Conservation (phyloP, 2,329 filamentous ascomycete genomes). For the Scleromitrula shiraiana region DNA sequence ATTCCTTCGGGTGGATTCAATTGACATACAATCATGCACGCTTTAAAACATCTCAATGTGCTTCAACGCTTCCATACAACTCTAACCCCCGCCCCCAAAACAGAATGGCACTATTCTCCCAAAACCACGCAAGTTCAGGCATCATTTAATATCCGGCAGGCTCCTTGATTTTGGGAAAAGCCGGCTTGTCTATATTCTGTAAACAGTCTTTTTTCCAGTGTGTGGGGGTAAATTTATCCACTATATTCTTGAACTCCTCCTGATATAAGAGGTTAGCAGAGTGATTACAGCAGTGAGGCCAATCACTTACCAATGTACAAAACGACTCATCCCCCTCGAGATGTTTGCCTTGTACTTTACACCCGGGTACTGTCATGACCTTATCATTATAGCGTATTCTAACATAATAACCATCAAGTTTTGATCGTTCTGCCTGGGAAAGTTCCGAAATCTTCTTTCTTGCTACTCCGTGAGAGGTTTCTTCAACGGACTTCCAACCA, state of each 20-base stretch:
- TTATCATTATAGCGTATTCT: slow-evolving; percentile 86
- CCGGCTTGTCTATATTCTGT: slow-evolving; percentile 41
- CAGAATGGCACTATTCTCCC: background rate
- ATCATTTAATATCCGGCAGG: slow-evolving; percentile 28
- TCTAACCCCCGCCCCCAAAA: background rate
- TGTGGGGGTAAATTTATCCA: slow-evolving; percentile 79
- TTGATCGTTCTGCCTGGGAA: slow-evolving; percentile 46
- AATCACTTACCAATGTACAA: slow-evolving; percentile 68
- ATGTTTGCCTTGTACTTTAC: slow-evolving; percentile 68
- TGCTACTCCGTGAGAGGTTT: slow-evolving; percentile 41
- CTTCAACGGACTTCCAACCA: slow-evolving; percentile 12
- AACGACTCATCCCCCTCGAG: slow-evolving; percentile 79
- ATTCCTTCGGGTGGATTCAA: too few relatives aligned
- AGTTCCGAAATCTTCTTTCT: slow-evolving; percentile 52
- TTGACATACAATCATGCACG: too few relatives aligned
- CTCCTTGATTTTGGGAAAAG: slow-evolving; percentile 27
- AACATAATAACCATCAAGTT: slow-evolving; percentile 73
- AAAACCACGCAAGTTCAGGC: too few relatives aligned
- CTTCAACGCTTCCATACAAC: background rate
- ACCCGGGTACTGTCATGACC: slow-evolving; percentile 75
- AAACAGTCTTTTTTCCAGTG: slow-evolving; percentile 65
- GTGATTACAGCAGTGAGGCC: background rate
- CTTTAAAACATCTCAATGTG: too few relatives aligned
- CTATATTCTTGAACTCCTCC: slow-evolving; percentile 86
- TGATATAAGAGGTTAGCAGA: slow-evolving; percentile 27